Base-by-base conservation (phyloP, 768 basidiomycete genomes). In the Pulveroboletus sp. region DNA sequence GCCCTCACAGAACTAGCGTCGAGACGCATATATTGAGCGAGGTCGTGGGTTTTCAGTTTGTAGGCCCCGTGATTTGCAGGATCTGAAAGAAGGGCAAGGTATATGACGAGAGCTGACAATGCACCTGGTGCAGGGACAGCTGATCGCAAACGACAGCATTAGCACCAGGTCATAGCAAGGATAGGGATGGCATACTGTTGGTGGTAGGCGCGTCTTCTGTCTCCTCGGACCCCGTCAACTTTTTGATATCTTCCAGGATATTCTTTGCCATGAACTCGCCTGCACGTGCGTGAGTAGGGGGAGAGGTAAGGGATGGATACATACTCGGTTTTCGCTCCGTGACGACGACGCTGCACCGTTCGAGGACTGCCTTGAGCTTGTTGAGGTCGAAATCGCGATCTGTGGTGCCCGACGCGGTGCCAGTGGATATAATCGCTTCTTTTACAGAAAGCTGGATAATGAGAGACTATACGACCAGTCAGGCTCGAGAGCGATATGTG, bases 381-480 rank as follows among this genome's bases (percentile, higher is more conserved):
- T 84, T 83, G 30, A 96, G 71, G 56, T 98, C 95, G 47, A 93
- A 74, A 61, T 97, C 93, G 22, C 86, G 80, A 62, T 89, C 86
- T 1, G 86, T 86, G 2, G 73, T 82, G 1, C 86, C 87, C 32
- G 81, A 77, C 0, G 72, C 71, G 6, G 88, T 86, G n/a, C 86
- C 86, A 0, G 81, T 81, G 2, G 87, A 76, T 35, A 98, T 73
- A 46, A 98, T 77, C 4, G 92, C 93, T 68, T 99, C 96, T 65
- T 98, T 98, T n/a, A 93, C 90, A 0, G 92, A 93, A 2, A 98
- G 79, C 65, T 99, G 96, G 51, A 98, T 98, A 30, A 97, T 73
- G 29, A 98, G 78, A 2, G 93, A 93, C 95, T 97, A 60, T 29
- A 23, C 12, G 35, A 50, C 41, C 17, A 23, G 47, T 53, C 29